Conservation (phyloP, 441 rosid species). For the Pelargonium myrrhifolium region DNA sequence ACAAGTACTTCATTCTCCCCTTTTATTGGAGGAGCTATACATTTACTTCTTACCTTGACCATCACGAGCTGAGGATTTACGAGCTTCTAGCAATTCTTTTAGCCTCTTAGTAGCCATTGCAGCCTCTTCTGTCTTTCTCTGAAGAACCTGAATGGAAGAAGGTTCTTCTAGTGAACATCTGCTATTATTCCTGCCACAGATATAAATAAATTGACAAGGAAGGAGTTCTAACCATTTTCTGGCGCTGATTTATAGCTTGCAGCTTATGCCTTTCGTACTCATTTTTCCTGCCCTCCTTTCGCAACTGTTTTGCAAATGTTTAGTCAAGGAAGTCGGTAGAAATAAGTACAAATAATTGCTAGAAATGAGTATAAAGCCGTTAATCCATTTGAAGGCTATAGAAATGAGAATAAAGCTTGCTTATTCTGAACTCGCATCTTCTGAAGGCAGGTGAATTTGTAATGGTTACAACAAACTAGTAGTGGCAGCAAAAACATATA, state of each 20-base stretch:
- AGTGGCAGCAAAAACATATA: conserved; percentile 2
- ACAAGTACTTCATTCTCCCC: neutral
- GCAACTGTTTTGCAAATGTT: conserved; percentile 44
- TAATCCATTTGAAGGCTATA: neutral
- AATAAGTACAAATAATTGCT: neutral
- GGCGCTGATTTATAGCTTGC: conserved; percentile 95
- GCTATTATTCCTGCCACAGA: neutral
- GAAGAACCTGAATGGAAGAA: conserved; percentile 69
- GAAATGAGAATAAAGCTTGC: neutral
- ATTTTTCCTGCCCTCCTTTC: conserved; percentile 92
- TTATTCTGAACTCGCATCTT: neutral
- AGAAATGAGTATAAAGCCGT: neutral
- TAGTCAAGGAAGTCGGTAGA: neutral
- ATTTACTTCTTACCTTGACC: conserved; percentile 37
- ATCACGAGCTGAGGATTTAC: conserved; percentile 77
- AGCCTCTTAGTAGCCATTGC: conserved; percentile 96
- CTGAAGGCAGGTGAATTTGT: neutral
- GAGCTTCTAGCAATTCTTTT: conserved; percentile 93
- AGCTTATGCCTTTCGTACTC: conserved; percentile 97
- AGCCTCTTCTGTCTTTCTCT: conserved; percentile 98
- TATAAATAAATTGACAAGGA: conserved; percentile 6
- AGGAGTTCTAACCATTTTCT: conserved; percentile 73
- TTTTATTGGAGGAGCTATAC: neutral
- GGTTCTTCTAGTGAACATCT: conserved; percentile 12
- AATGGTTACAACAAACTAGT: neutral